Percentiles rank a stretch among this genome's conserved stretches.
These are phyloP conservation scores for Petasospora rhodanensis DNA, from an alignment of 1,139 yeast species.

Conservation along the genomic window DNA sequence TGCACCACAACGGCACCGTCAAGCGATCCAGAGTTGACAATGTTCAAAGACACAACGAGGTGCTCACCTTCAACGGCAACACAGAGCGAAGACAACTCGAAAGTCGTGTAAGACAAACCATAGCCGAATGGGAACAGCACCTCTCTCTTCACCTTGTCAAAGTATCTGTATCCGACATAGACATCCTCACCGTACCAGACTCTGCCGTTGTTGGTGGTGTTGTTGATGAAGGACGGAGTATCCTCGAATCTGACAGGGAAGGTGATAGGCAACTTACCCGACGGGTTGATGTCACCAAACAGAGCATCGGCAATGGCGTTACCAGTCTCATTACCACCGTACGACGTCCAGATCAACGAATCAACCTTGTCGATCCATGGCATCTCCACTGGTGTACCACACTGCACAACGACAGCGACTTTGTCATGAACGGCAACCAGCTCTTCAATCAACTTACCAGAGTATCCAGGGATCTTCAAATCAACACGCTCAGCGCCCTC, in stretches of 20 bases:
- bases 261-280: slow-evolving; percentile 56
- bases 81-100: slow-evolving; percentile 27
- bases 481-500: slow-evolving; percentile 31
- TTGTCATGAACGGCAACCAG: slow-evolving; percentile 43
- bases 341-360: slow-evolving; percentile 45
- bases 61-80: slow-evolving; percentile 23
- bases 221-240: slow-evolving; percentile 44
- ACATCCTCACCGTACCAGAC: slow-evolving; percentile 45
- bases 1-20: slow-evolving; percentile 42
- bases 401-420: slow-evolving; percentile 48
- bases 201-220: slow-evolving; percentile 39
- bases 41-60: slow-evolving; percentile 34
- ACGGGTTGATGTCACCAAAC: slow-evolving; percentile 59
- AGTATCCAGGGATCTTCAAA: slow-evolving; percentile 40
- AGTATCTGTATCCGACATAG: slow-evolving; percentile 39
- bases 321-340: slow-evolving; percentile 42
- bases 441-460: slow-evolving; percentile 40
- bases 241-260: slow-evolving; percentile 43
- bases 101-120: slow-evolving; percentile 52
- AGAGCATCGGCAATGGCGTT: slow-evolving; percentile 48
- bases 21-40: slow-evolving; percentile 35
- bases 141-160: slow-evolving; percentile 40
- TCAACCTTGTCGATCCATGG: slow-evolving; percentile 48
- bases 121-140: slow-evolving; percentile 54
- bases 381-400: slow-evolving; percentile 56